Conservation (phyloP, 169 alveolate genomes). For the Cryptosporidium canis region DNA sequence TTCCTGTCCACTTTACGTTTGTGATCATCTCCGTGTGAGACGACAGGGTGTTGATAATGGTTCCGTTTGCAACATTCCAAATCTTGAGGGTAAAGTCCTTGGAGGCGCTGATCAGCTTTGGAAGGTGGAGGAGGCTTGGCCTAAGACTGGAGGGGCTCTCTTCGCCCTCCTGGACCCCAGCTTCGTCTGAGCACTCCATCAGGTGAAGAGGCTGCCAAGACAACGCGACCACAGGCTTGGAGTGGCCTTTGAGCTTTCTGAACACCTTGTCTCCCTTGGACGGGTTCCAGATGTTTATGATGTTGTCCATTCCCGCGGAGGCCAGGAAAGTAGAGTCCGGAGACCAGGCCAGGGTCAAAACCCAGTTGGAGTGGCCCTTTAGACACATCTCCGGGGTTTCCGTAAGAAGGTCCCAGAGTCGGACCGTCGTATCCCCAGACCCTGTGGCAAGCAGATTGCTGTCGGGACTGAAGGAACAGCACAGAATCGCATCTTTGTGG, state of each 20-base stretch:
- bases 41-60: slow-evolving; percentile 83
- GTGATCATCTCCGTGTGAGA: slow-evolving; percentile 93
- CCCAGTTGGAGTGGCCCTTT: slow-evolving; percentile 94
- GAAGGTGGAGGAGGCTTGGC: slow-evolving; percentile 39
- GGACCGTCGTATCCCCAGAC: slow-evolving; percentile 93
- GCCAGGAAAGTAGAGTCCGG: slow-evolving; percentile 92
- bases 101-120: slow-evolving; percentile 76
- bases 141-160: slow-evolving; percentile 30
- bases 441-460: slow-evolving; percentile 92
- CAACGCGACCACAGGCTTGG: slow-evolving; percentile 84
- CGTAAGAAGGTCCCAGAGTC: slow-evolving; percentile 94
- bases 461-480: slow-evolving; percentile 91
- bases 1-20: slow-evolving; percentile 94
- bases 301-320: slow-evolving; percentile 92
- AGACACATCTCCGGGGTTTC: slow-evolving; percentile 90
- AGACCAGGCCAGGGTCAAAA: slow-evolving; percentile 89
- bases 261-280: slow-evolving; percentile 67
- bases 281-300: slow-evolving; percentile 87
- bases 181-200: slow-evolving; percentile 74
- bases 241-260: slow-evolving; percentile 77
- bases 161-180: slow-evolving; percentile 66
- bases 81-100: slow-evolving; percentile 92
- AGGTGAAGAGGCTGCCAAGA: slow-evolving; percentile 93
- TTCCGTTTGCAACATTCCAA: slow-evolving; percentile 88
- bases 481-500: slow-evolving; percentile 89